phyloP scores from a whole-genome alignment of 2,329 filamentous ascomycete species.

The Penicillium oxalicum region DNA sequence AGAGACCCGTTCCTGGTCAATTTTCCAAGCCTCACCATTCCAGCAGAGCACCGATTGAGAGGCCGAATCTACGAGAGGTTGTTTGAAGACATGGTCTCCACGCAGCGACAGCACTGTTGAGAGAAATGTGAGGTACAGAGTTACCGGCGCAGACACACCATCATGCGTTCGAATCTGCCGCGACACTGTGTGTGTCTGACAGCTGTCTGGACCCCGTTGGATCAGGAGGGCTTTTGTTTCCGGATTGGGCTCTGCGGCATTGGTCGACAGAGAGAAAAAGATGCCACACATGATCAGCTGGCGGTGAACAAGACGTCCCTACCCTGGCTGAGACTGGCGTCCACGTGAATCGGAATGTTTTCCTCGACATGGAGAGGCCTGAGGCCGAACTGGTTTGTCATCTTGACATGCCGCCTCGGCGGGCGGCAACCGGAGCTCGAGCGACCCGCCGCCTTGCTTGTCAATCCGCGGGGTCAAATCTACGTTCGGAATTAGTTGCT shows the following conservation, averaged over 20 bases:
- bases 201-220: conserved; percentile 43
- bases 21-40: conserved; percentile 94
- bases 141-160: conserved; percentile 14
- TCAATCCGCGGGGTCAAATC: too few species aligned
- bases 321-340: background rate
- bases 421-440: too few species aligned
- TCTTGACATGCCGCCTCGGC: too few species aligned
- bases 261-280: conserved; percentile 41
- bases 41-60: conserved; percentile 73
- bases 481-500: too few species aligned
- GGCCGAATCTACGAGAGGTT: conserved; percentile 60
- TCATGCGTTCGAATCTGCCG: conserved; percentile 16
- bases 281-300: conserved; percentile 44
- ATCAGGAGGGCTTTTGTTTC: conserved; percentile 31
- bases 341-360: conserved; percentile 3
- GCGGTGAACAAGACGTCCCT: background rate
- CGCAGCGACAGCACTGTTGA: conserved; percentile 90
- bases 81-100: conserved; percentile 62
- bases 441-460: background rate
- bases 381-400: conserved; percentile 2
- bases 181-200: conserved; percentile 27
- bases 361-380: conserved; percentile 1
- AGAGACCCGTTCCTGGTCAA: conserved; percentile 51
- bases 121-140: conserved; percentile 55
- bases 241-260: conserved; percentile 26